Conservation (phyloP, 2,329 filamentous ascomycete genomes). For the Calonectria ilicicola region DNA sequence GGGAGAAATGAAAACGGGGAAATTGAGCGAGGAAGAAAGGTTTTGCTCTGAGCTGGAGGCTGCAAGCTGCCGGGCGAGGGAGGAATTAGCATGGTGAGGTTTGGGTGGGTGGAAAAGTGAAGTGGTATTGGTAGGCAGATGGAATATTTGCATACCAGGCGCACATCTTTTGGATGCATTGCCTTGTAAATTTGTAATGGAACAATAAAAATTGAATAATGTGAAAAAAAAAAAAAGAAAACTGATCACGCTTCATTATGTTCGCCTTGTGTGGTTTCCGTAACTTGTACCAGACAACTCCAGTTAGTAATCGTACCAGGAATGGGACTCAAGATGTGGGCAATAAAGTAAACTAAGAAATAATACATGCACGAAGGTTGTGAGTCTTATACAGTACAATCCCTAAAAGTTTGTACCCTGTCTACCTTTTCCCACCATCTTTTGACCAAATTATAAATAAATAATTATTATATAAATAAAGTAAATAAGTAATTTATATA, state of each 20-base stretch:
- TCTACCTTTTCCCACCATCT: no score
- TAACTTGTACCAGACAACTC: no score
- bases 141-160: background rate
- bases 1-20: slow-evolving; percentile 40
- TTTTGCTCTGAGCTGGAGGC: slow-evolving; percentile 40
- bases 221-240: background rate
- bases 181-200: background rate
- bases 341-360: no score
- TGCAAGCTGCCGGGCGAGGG: slow-evolving; percentile 21
- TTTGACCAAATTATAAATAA: no score
- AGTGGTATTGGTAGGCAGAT: background rate
- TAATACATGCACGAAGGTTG: no score
- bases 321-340: no score
- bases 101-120: background rate
- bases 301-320: no score
- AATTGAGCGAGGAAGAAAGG: slow-evolving; percentile 42
- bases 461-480: no score
- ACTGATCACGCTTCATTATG: background rate
- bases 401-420: no score
- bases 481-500: no score
- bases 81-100: slow-evolving; percentile 32
- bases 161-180: background rate
- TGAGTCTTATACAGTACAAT: no score
- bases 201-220: background rate
- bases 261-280: background rate